A percentile compares a stretch with the other conserved stretches of the same genome.
phyloP scores from a whole-genome alignment of 2,329 filamentous ascomycete species.

The Akanthomyces uredinophilus region DNA sequence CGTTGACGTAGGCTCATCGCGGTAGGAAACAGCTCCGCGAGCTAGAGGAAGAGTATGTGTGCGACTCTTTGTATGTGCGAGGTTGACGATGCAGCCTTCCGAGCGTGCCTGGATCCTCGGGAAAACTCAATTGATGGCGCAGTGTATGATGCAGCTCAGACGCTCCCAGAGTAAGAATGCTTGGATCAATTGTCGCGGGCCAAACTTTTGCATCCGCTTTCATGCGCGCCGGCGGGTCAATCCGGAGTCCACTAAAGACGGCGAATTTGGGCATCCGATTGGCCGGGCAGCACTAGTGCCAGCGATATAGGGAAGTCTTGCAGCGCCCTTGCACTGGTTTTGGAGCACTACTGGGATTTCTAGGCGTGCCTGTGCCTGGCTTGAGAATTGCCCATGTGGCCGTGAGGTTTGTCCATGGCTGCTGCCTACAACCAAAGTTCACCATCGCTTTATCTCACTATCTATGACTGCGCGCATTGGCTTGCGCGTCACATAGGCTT shows the following conservation, averaged over 20 bases:
- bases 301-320: not conserved
- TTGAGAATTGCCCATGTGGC: not conserved
- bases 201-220: conserved; percentile 16
- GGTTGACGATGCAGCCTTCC: not conserved
- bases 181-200: conserved; percentile 11
- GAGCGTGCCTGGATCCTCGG: not conserved
- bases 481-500: not conserved
- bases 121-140: conserved; percentile 11
- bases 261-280: not conserved
- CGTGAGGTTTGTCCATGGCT: not conserved
- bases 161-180: not conserved
- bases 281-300: not conserved
- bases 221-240: conserved; percentile 14
- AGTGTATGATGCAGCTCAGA: not conserved
- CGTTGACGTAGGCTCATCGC: conserved; percentile 52
- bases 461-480: not conserved
- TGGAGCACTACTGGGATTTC: not conserved
- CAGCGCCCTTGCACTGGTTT: not conserved
- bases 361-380: not conserved
- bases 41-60: not conserved
- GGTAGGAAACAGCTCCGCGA: conserved; percentile 5
- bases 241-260: conserved; percentile 8
- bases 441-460: not conserved
- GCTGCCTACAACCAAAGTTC: not conserved
- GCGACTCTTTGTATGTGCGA: not conserved